Evolutionary conservation across 805 yeast species (phyloP), one percentile per base, ranked within the genome.

Genomic region (Pichia rugopelliculosa): DNA sequence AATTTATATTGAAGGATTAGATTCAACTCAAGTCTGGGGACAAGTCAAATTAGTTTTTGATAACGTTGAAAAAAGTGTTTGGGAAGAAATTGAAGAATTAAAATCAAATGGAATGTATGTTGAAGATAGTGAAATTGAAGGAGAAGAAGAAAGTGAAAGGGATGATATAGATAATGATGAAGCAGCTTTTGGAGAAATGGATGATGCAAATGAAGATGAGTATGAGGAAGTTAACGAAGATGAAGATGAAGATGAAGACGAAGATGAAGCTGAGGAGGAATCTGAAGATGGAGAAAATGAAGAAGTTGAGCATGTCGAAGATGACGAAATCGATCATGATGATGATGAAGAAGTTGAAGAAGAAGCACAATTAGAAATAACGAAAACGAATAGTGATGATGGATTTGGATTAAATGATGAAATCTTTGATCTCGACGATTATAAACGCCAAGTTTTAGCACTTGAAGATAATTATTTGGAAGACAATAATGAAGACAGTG

Each of bases 1-100:
- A 60, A 74, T 91, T 20, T 79, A 83, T 56, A 74, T 84, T 13
- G 95, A 89, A 42, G 98, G 96, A 0, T 70, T 91, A 46, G 96
- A 87, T 62, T 82, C 96, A 22, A 76, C 84, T 36, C 98, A 91
- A 61, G 89, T 93, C 0, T 91, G 91, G 88, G 95, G 91, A 47
- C 98, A 91, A 66, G 82, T 87, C 2, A 87, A 86, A 64, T 75
- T 91, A 68, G 82, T 91, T 18, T 69, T 88, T 36, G 96, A 89
- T 49, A 84, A 83, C 8, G 84, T 84, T 12, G 80, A 83, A 24
- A 88, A 83, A 42, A 72, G 74, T 33, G 60, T 86, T 60, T 73
- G 71, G 47, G 77, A 72, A 18, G 73, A 74, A 45, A 75, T 87
- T 39, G 80, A 81, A 2, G 70, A 67, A 34, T 59, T 83, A 49